Percentiles rank a stretch among this genome's conserved stretches.
These are phyloP conservation scores for Chenopodium suecicum DNA, from an alignment of 148 eudicot genomes.

Conservation along the genomic window DNA sequence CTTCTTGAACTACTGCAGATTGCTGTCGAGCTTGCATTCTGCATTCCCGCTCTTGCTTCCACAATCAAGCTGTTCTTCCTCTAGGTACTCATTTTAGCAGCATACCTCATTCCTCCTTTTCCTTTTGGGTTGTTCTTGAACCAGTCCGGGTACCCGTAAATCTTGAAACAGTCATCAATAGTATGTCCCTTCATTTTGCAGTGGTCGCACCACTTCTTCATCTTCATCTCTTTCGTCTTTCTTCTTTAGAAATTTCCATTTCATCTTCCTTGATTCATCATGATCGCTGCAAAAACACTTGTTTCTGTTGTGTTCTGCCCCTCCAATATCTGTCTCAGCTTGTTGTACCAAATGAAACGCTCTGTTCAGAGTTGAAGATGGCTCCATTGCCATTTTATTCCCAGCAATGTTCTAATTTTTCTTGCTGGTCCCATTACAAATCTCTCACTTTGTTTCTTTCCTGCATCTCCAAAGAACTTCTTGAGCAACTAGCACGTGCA, in stretches of 20 bases:
- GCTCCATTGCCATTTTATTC: neutral
- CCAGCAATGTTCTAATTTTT: too few species aligned
- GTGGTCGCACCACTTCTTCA: neutral
- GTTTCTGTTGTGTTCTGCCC: neutral
- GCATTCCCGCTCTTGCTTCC: too few species aligned
- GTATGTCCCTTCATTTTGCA: neutral
- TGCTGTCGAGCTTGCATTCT: too few species aligned
- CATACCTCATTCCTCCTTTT: neutral
- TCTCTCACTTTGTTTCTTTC: neutral
- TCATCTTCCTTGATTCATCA: too few species aligned
- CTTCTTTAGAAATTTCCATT: neutral
- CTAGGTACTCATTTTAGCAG: too few species aligned
- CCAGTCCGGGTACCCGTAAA: neutral
- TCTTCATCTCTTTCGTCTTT: neutral
- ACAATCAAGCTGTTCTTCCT: too few species aligned
- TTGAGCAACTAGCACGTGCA: neutral
- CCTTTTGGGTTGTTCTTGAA: too few species aligned
- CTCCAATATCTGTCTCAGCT: neutral
- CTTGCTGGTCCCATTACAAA: too few species aligned
- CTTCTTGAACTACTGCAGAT: too few species aligned
- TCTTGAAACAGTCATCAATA: too few species aligned
- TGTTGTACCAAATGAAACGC: neutral
- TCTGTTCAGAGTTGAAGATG: neutral
- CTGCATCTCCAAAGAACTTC: neutral
- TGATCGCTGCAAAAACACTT: neutral